Evolutionary conservation across 768 basidiomycete genomes (phyloP).

Genomic region (Phanerochaete carnosa): DNA sequence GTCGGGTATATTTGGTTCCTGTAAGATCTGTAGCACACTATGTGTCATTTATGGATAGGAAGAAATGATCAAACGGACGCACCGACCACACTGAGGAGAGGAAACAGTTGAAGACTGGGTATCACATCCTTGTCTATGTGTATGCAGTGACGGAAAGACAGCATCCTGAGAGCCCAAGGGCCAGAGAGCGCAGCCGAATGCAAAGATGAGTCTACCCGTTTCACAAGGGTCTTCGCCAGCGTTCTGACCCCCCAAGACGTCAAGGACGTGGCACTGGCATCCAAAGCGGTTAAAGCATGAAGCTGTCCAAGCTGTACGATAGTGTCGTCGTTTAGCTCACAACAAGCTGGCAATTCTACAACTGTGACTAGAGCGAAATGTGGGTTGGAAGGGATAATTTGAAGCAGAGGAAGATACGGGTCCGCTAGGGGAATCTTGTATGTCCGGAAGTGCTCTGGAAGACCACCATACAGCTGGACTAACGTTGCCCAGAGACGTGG

Average conservation of each 20-base stretch:
- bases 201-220: conserved; percentile 26
- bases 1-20: conserved; percentile 21
- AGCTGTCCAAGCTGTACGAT: conserved; percentile 48
- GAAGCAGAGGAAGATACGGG: conserved; percentile 51
- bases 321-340: conserved; percentile 55
- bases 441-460: conserved; percentile 41
- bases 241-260: conserved; percentile 49
- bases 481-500: conserved; percentile 63
- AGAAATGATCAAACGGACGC: conserved; percentile 19
- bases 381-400: conserved; percentile 48
- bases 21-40: conserved; percentile 23
- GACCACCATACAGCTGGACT: conserved; percentile 52
- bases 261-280: conserved; percentile 53
- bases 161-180: conserved; percentile 57
- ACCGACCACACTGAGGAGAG: conserved; percentile 63
- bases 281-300: conserved; percentile 58
- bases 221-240: conserved; percentile 47
- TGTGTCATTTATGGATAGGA: not conserved
- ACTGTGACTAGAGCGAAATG: conserved; percentile 65
- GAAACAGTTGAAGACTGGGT: conserved; percentile 42
- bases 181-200: conserved; percentile 26
- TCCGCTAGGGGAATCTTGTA: conserved; percentile 55
- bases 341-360: conserved; percentile 54
- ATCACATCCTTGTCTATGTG: conserved; percentile 44
- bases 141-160: conserved; percentile 52